Percentiles rank a stretch among this genome's conserved stretches.
Conservation (phyloP, 129 eudicot species). For the Apium graveolens region DNA sequence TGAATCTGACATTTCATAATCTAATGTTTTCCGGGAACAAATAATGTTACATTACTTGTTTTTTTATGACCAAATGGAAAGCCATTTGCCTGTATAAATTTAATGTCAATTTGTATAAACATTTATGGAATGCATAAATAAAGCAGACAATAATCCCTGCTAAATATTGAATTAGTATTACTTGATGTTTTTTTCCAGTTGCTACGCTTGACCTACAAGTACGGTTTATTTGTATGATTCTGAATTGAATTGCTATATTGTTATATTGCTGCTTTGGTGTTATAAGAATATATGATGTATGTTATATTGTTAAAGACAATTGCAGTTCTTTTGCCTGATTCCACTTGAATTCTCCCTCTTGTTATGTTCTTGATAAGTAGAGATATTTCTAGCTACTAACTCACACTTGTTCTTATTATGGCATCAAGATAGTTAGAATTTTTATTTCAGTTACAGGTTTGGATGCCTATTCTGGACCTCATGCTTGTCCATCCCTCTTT, state of each 20-base stretch:
- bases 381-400: not conserved
- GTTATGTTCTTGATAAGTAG: not conserved
- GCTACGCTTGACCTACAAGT: no score
- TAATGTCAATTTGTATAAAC: not conserved
- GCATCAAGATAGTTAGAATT: no score
- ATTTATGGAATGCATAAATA: not conserved
- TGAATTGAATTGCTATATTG: not conserved
- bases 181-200: not conserved
- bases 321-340: no score
- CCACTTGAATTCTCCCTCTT: not conserved
- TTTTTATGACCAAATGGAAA: not conserved
- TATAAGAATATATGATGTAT: no score
- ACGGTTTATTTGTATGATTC: not conserved
- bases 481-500: no score
- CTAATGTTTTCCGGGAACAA: not conserved
- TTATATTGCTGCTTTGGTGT: no score
- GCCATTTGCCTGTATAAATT: not conserved
- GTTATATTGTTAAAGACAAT: no score
- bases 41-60: not conserved
- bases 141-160: not conserved
- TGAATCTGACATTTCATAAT: not conserved
- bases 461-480: no score
- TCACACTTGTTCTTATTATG: not conserved
- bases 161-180: not conserved
- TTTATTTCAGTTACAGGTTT: no score